A percentile compares a stretch with the other conserved stretches of the same genome.
Conservation (phyloP, 345 rosid species). For the Psidium friedrichsthalianum region DNA sequence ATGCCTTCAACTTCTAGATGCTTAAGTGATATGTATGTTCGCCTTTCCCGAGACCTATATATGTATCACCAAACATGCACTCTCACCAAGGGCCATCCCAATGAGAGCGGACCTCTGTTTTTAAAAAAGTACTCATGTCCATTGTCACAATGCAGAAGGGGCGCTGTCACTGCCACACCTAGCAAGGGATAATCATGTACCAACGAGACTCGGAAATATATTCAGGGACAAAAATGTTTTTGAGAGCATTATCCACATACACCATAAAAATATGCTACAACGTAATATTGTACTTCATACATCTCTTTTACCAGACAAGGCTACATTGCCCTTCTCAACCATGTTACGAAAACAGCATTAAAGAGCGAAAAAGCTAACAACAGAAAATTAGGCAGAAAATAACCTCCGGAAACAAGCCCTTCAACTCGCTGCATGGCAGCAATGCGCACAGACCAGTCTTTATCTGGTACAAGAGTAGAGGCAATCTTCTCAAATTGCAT, state of each 20-base stretch:
- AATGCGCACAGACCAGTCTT: slow-evolving; percentile 97
- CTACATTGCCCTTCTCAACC: background rate
- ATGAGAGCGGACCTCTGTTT: background rate
- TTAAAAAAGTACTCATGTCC: background rate
- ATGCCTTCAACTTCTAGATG: background rate
- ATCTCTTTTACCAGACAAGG: background rate
- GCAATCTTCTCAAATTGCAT: slow-evolving; percentile 93
- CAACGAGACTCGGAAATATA: background rate
- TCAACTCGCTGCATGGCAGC: slow-evolving; percentile 98
- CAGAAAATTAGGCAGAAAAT: background rate
- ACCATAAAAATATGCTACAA: background rate
- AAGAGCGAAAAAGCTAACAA: background rate
- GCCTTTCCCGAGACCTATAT: background rate
- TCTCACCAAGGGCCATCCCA: background rate
- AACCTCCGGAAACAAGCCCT: slow-evolving; percentile 96
- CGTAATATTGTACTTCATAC: background rate
- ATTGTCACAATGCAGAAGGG: background rate
- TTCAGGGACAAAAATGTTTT: background rate
- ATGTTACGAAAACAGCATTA: background rate
- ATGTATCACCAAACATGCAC: background rate
- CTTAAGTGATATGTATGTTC: background rate
- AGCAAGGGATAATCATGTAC: background rate
- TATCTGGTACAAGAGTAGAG: slow-evolving; percentile 82
- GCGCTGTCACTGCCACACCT: background rate
- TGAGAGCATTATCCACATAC: background rate